Evolutionary conservation across 2,329 filamentous ascomycete species (phyloP).

Genomic region (Cercospora sesami): DNA sequence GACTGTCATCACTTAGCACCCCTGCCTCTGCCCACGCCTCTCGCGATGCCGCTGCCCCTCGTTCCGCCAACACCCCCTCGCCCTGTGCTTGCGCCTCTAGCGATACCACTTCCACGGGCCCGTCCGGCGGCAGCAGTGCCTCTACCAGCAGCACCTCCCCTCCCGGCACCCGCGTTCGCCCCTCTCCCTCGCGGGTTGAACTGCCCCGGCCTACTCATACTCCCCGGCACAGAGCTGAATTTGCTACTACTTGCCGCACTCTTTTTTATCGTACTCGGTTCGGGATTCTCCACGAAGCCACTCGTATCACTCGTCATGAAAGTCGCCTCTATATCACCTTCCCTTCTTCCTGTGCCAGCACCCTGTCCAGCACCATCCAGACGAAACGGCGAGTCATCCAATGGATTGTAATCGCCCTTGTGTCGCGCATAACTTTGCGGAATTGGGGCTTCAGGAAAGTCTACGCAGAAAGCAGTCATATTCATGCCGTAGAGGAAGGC

Average conservation of each 20-base stretch:
- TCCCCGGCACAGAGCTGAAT: conserved; percentile 27
- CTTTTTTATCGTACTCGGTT: conserved; percentile 52
- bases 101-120: conserved; percentile 38
- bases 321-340: conserved; percentile 67
- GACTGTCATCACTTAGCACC: conserved; percentile 28
- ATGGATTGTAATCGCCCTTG: conserved; percentile 38
- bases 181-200: conserved; percentile 39
- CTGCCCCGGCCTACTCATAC: conserved; percentile 18
- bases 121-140: conserved; percentile 27
- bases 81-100: conserved; percentile 27
- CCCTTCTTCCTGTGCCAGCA: conserved; percentile 18
- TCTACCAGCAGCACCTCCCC: neutral
- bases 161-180: neutral
- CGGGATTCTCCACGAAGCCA: conserved; percentile 77
- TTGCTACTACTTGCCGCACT: conserved; percentile 36
- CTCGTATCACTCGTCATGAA: conserved; percentile 92
- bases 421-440: conserved; percentile 75
- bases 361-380: conserved; percentile 14
- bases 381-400: conserved; percentile 30
- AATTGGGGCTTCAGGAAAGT: conserved; percentile 91
- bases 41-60: conserved; percentile 32
- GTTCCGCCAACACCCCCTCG: conserved; percentile 32
- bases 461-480: conserved; percentile 98
- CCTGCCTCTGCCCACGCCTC: conserved; percentile 38
- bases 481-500: conserved; percentile 94